phyloP scores from a whole-genome alignment of 192 early-diverging fungal species.

The Coemansia sp. region DNA sequence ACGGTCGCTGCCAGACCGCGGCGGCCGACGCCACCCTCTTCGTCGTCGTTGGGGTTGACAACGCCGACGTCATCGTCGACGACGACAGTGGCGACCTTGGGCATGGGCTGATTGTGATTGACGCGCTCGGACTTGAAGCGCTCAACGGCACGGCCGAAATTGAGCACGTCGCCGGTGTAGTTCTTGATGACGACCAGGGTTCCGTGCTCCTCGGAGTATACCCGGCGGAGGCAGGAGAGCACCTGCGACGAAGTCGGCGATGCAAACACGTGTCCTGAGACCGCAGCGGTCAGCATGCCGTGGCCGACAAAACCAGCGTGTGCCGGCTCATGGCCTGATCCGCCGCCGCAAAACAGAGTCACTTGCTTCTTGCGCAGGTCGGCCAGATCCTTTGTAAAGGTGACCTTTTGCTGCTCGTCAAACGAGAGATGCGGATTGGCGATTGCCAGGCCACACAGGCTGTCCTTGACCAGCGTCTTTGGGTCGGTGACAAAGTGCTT shows the following conservation, averaged over 20 bases:
- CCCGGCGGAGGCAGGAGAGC: conserved; percentile 64
- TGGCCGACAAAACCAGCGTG: conserved; percentile 75
- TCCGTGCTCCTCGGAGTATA: conserved; percentile 61
- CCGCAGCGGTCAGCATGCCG: conserved; percentile 73
- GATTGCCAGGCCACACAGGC: conserved; percentile 57
- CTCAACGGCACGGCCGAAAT: conserved; percentile 81
- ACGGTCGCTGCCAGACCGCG: conserved; percentile 78
- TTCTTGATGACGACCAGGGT: conserved; percentile 82
- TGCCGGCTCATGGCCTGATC: conserved; percentile 81
- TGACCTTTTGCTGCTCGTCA: conserved; percentile 62
- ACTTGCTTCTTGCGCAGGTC: conserved; percentile 59
- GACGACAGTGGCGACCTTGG: conserved; percentile 67
- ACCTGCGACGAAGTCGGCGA: conserved; percentile 79
- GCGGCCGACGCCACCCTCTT: conserved; percentile 66
- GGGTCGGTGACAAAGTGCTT: conserved; percentile 63
- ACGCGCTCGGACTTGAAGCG: conserved; percentile 72
- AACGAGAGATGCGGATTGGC: conserved; percentile 61
- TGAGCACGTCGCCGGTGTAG: conserved; percentile 77
- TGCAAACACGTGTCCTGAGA: conserved; percentile 83
- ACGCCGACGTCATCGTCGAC: conserved; percentile 86
- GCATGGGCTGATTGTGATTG: conserved; percentile 37
- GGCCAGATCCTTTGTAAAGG: conserved; percentile 59
- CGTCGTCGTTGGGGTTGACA: conserved; percentile 56
- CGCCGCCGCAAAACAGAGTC: conserved; percentile 78
- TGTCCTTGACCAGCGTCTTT: conserved; percentile 62